Base-by-base conservation (phyloP, 345 rosid species). In the Mercurialis annua region DNA sequence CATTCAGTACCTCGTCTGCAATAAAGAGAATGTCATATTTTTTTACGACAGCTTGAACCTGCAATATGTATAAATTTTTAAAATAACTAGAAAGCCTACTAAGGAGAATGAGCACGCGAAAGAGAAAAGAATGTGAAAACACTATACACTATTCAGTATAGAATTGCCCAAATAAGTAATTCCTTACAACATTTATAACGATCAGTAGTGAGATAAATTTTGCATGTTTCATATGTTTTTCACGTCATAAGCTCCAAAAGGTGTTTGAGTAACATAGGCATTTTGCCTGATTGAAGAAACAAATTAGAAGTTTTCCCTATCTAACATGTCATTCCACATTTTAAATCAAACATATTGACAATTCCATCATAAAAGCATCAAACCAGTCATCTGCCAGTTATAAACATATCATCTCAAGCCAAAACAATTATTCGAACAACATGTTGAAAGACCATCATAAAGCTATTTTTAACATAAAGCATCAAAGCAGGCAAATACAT, bases 11-110 rank as follows among this genome's bases (percentile, higher is more conserved):
- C 98, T 94, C 98, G 76, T 94, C 98, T 10, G 97, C 98, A 67
- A 94, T 85, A 67, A 92, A 92, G 47, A 94, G 73, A 43, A 94
- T 83, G 71, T 95, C 97, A 51, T 95, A 90, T 42, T 92, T 95
- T 81, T 88, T 92, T 50, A 88, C 73, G 63, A 92, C 90, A 57
- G 96, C 93, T 86, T 95, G 99, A 79, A 92, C 48, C 98, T 95
- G 84, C 77, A 73, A 12, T 34, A 72, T 3, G 1, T 24, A 52
- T 23, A 52, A 52, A n/a, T 23, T 10, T 16, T 9, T 52, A 24
- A 52, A 52, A 52, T 52, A 52, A 26, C 4, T 52, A 15, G 10
- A 52, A 26, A 52, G 30, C 15, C 10, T 4, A 2, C 9, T 2
- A 15, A 10, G 21, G 10, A 8, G 43, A 56, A 2, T 12, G 9